Percentiles rank a stretch among this genome's conserved stretches.
Evolutionary conservation across 176 grass and related monocot genomes (phyloP).

Genomic region (Avena eriantha): DNA sequence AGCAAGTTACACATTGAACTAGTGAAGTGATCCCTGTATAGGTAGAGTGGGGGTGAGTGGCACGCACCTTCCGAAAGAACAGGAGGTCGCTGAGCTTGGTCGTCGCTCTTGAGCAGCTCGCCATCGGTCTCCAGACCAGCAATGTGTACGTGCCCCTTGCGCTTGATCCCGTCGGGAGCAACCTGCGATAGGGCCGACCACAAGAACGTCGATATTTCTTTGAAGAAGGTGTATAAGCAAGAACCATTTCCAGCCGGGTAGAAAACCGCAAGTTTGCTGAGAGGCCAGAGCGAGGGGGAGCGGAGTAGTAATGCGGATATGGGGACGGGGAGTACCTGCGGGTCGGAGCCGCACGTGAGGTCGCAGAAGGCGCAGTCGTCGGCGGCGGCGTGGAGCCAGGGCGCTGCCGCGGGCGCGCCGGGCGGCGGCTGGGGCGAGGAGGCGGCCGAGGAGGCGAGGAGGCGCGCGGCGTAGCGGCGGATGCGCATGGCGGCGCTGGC

Average conservation of each 20-base stretch:
- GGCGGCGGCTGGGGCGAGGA: slow-evolving; percentile 32
- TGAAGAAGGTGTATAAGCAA: background rate
- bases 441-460: slow-evolving; percentile 44
- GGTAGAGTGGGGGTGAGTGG: background rate
- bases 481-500: slow-evolving; percentile 56
- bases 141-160: slow-evolving; percentile 33
- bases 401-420: background rate
- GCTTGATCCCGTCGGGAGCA: slow-evolving; percentile 38
- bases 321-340: slow-evolving; percentile 38
- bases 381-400: slow-evolving; percentile 51
- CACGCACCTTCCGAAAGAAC: slow-evolving; percentile 42
- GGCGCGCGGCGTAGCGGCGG: slow-evolving; percentile 63
- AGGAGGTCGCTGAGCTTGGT: slow-evolving; percentile 3
- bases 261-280: background rate
- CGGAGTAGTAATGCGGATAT: slow-evolving; percentile 40
- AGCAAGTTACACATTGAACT: background rate
- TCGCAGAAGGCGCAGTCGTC: slow-evolving; percentile 63
- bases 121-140: slow-evolving; percentile 8
- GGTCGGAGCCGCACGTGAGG: slow-evolving; percentile 25
- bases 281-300: background rate
- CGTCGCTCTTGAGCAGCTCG: slow-evolving; percentile 19
- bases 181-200: slow-evolving; percentile 42
- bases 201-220: no score
- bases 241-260: background rate
- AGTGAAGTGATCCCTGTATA: background rate